Evolutionary conservation across 495 filamentous ascomycete species (phyloP), one percentile per base, ranked within the genome.

Genomic region (Cladorrhinum samala): DNA sequence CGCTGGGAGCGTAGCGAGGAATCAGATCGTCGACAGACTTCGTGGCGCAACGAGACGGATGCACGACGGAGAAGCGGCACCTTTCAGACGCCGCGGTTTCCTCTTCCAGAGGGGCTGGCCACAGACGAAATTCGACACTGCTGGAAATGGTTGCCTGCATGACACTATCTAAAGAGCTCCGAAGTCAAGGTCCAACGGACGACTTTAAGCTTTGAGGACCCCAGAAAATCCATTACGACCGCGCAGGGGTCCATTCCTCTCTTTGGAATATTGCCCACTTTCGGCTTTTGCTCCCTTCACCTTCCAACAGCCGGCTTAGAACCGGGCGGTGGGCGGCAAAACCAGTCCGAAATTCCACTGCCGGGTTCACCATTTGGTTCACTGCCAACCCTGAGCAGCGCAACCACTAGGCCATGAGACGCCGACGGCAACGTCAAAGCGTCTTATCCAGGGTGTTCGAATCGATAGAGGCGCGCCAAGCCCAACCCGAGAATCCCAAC

Each of bases 131-230:
- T 43, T 17, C 40, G 23, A 19, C 48, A 8, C 25, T 27, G 16
- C 57, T 54, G 40, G 43, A 59, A 59, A 27, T 49, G 57, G 57
- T 33, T 23, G 45, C 53, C 33, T 59, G 57, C 57, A 59, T 55
- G 53, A 42, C 44, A 46, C 53, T 53, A 53, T 51, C 41, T 53
- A 38, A 40, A 38, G 17, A 33, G 17, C 21, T 43, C 40, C 40
- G 46, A 44, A 40, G 18, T 45, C 17, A 18, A 20, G 17, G 21
- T 33, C 14, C 21, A 41, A n/a, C 7, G 6, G 11, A 41, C 39
- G 11, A 9, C 39, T 41, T 14, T 41, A 37, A 14, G 30, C 43
- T 49, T 23, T 18, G 11, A n/a, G n/a, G n/a, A n/a, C n/a, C n/a
- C n/a, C n/a, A n/a, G n/a, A n/a, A n/a, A n/a, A n/a, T n/a, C n/a